Conservation (phyloP, 371 early-diverging fungal species). For the Nematocida minor region DNA sequence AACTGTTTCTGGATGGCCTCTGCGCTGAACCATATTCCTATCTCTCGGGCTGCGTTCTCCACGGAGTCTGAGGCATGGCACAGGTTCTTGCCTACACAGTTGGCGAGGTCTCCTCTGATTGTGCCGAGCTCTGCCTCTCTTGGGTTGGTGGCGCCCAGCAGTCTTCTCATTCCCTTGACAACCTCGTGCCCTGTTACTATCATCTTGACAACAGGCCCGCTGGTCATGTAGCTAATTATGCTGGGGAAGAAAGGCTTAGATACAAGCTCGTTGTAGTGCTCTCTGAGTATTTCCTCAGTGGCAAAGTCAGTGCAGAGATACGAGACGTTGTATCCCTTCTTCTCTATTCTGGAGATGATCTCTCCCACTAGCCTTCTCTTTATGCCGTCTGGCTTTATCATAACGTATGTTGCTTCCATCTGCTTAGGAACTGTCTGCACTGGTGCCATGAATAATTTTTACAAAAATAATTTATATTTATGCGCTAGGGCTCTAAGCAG, state of each 20-base stretch:
- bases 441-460: too few relatives aligned
- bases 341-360: constrained; percentile 85
- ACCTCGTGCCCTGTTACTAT: constrained; percentile 89
- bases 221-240: constrained; percentile 78
- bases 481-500: too few relatives aligned
- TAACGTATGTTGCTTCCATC: constrained; percentile 68
- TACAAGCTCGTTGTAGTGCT: constrained; percentile 88
- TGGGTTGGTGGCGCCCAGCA: constrained; percentile 80
- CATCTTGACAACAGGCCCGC: constrained; percentile 82
- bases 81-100: constrained; percentile 72
- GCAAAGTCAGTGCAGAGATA: constrained; percentile 76
- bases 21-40: constrained; percentile 87
- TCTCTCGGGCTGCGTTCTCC: constrained; percentile 89
- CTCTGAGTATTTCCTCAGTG: constrained; percentile 71
- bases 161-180: constrained; percentile 84
- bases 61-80: constrained; percentile 96
- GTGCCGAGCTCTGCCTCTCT: constrained; percentile 85
- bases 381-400: constrained; percentile 66
- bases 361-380: constrained; percentile 78
- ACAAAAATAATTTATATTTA: too few relatives aligned
- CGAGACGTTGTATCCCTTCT: constrained; percentile 69
- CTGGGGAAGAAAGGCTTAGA: constrained; percentile 86
- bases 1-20: constrained; percentile 67
- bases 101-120: constrained; percentile 93
- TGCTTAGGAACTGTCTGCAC: neutral